Conservation (phyloP, 2,329 filamentous ascomycete genomes). For the Aspergillaceae sp. region DNA sequence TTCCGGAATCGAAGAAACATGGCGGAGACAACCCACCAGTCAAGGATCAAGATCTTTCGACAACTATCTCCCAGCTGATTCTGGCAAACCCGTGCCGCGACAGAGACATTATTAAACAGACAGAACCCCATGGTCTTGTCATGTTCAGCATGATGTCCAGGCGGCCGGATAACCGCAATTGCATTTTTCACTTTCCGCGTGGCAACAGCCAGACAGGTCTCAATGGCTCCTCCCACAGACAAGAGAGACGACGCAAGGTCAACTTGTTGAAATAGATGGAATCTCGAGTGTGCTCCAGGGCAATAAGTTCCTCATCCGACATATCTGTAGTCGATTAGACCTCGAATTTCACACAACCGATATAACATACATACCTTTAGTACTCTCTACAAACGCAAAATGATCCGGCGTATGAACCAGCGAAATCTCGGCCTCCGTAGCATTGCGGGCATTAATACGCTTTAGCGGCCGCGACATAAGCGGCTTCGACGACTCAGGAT, state of each 20-base stretch:
- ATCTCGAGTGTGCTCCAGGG: conserved; percentile 60
- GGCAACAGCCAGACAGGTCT: conserved; percentile 88
- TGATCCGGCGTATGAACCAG: conserved; percentile 71
- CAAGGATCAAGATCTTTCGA: conserved; percentile 82
- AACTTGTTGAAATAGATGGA: conserved; percentile 77
- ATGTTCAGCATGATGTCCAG: conserved; percentile 88
- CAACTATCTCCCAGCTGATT: conserved; percentile 68
- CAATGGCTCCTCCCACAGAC: conserved; percentile 86
- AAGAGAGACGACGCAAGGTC: conserved; percentile 72
- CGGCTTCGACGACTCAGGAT: conserved; percentile 43
- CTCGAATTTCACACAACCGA: background rate
- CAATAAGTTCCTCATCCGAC: conserved; percentile 54
- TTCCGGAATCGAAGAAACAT: background rate
- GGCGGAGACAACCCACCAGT: conserved; percentile 60
- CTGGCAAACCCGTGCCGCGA: conserved; percentile 84
- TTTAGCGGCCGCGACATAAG: conserved; percentile 48
- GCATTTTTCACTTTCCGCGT: conserved; percentile 80
- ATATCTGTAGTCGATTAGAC: conserved; percentile 29
- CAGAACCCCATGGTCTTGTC: conserved; percentile 88
- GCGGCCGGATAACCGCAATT: conserved; percentile 88
- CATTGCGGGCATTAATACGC: conserved; percentile 69
- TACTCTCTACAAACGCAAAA: conserved; percentile 64
- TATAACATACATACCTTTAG: conserved; percentile 30
- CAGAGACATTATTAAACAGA: conserved; percentile 94
- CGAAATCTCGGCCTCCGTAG: conserved; percentile 70